These are phyloP conservation scores for Linanthus parryae DNA, from an alignment of 148 eudicot species.

Conservation along the genomic window DNA sequence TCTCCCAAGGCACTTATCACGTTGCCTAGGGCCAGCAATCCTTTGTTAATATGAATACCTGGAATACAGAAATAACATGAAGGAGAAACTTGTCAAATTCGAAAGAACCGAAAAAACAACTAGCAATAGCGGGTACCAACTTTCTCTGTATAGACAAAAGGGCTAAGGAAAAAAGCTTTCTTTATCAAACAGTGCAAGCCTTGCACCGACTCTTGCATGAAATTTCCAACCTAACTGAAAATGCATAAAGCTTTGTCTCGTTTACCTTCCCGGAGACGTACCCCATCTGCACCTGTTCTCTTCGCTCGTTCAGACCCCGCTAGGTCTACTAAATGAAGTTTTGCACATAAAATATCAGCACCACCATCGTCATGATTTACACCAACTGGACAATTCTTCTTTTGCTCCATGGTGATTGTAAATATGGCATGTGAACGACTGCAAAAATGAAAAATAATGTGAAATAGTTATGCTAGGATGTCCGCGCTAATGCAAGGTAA, in stretches of 20 bases:
- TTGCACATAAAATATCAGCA: slow-evolving; percentile 78
- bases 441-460: slow-evolving; percentile 9
- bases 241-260: not conserved
- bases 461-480: not conserved
- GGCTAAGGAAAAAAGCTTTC: no score
- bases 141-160: no score
- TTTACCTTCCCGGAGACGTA: slow-evolving; percentile 86
- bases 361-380: slow-evolving; percentile 34
- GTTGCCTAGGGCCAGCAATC: slow-evolving; percentile 87
- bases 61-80: no score
- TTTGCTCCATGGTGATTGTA: slow-evolving; percentile 92
- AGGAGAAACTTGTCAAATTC: not conserved
- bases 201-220: not conserved
- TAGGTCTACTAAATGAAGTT: slow-evolving; percentile 91
- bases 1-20: slow-evolving; percentile 98
- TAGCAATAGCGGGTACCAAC: no score
- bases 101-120: not conserved
- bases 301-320: slow-evolving; percentile 99
- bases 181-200: not conserved
- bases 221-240: not conserved
- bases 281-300: slow-evolving; percentile 94
- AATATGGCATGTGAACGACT: slow-evolving; percentile 99
- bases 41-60: slow-evolving; percentile 98
- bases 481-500: not conserved
- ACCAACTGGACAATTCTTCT: slow-evolving; percentile 37